Evolutionary conservation across 768 basidiomycete genomes (phyloP).

Genomic region (Termitomyces sp.): DNA sequence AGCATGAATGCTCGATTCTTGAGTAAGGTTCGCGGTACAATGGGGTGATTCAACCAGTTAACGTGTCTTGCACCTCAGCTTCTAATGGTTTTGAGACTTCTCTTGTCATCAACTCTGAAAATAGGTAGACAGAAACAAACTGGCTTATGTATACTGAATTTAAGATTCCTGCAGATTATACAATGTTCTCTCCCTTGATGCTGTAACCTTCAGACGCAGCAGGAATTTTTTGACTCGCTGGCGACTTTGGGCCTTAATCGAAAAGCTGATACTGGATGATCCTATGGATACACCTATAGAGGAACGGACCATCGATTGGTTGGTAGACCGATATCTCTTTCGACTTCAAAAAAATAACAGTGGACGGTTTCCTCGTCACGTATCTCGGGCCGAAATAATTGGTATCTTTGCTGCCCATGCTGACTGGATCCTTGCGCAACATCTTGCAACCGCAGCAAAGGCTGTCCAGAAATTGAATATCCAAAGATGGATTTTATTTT

Average conservation of each 20-base stretch:
- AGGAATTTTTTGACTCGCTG: slow-evolving; percentile 48
- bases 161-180: slow-evolving; percentile 26
- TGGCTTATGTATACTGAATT: background rate
- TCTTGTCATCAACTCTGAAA: slow-evolving; percentile 18
- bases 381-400: slow-evolving; percentile 46
- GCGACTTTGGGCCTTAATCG: slow-evolving; percentile 40
- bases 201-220: slow-evolving; percentile 33
- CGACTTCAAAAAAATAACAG: slow-evolving; percentile 18
- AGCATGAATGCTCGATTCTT: slow-evolving; percentile 33
- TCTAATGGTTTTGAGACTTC: slow-evolving; percentile 10
- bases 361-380: slow-evolving; percentile 37
- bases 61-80: slow-evolving; percentile 4
- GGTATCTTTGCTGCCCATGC: slow-evolving; percentile 48
- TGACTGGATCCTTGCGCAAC: slow-evolving; percentile 54
- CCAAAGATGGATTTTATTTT: slow-evolving; percentile 43
- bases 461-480: slow-evolving; percentile 32
- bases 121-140: background rate
- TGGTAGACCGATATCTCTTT: slow-evolving; percentile 35
- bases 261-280: slow-evolving; percentile 34
- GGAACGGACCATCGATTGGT: slow-evolving; percentile 43
- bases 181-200: slow-evolving; percentile 40
- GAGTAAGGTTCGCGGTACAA: slow-evolving; percentile 18
- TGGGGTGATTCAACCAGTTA: background rate
- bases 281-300: slow-evolving; percentile 22
- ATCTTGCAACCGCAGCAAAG: slow-evolving; percentile 22